Evolutionary conservation across 2,329 filamentous ascomycete genomes (phyloP).

Genomic region (Elsinoe necatrix): DNA sequence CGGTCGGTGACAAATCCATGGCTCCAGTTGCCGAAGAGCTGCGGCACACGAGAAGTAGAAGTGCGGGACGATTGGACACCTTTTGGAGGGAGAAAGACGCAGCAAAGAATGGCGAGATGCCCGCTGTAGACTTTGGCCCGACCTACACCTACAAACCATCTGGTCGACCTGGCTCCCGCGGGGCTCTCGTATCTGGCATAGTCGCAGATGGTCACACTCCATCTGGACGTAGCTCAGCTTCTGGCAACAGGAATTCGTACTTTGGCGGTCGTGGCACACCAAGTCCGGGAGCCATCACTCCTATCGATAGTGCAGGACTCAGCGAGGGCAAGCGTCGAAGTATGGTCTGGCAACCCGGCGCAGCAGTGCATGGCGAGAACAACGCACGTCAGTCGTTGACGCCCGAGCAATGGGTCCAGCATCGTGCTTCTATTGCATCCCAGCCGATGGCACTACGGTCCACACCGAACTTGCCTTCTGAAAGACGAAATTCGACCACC

Average conservation of each 20-base stretch:
- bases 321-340: slow-evolving; percentile 51
- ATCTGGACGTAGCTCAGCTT: slow-evolving; percentile 15
- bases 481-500: slow-evolving; percentile 32
- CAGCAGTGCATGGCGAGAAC: slow-evolving; percentile 43
- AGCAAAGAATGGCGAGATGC: slow-evolving; percentile 43
- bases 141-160: slow-evolving; percentile 61
- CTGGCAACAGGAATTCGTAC: slow-evolving; percentile 26
- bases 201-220: slow-evolving; percentile 21
- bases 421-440: slow-evolving; percentile 54
- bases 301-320: slow-evolving; percentile 19
- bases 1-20: slow-evolving; percentile 53
- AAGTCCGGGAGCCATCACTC: slow-evolving; percentile 23
- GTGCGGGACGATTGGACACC: slow-evolving; percentile 26
- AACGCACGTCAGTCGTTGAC: slow-evolving; percentile 50
- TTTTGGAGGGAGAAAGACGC: slow-evolving; percentile 31
- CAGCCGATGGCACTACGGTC: slow-evolving; percentile 38
- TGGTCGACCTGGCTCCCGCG: slow-evolving; percentile 48
- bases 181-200: slow-evolving; percentile 38
- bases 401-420: slow-evolving; percentile 75
- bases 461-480: slow-evolving; percentile 47
- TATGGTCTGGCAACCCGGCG: slow-evolving; percentile 71
- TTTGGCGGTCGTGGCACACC: slow-evolving; percentile 26
- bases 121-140: slow-evolving; percentile 75
- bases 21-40: slow-evolving; percentile 37
- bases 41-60: slow-evolving; percentile 33